Conservation (phyloP, 176 grass and related monocot species). For the Avena insularis region DNA sequence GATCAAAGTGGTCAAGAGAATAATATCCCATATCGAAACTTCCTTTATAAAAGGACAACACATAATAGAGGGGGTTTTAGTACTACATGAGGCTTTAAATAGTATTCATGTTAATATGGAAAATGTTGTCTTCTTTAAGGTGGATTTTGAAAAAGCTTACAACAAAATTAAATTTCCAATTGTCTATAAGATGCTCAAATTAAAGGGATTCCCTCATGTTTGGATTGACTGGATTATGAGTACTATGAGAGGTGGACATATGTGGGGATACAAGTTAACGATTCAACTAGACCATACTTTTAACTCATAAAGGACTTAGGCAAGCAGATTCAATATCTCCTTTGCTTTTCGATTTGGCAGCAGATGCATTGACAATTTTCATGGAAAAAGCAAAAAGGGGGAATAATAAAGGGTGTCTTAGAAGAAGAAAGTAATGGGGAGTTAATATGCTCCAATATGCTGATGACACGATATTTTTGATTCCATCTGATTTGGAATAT, state of each 20-base stretch:
- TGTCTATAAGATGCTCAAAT: neutral
- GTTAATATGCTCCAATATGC: neutral
- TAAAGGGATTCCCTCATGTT: neutral
- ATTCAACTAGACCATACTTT: neutral
- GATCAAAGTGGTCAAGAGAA: too few relatives aligned
- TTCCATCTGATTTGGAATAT: neutral
- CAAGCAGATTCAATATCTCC: neutral
- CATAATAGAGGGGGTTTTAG: neutral
- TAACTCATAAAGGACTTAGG: neutral
- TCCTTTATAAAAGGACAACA: neutral
- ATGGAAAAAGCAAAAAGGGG: neutral
- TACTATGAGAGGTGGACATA: neutral
- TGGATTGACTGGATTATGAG: neutral
- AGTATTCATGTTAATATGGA: neutral
- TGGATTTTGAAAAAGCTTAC: neutral
- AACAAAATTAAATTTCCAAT: neutral
- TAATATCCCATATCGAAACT: too few relatives aligned
- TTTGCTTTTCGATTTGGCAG: too few relatives aligned
- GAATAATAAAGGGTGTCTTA: neutral
- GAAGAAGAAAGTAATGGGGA: neutral
- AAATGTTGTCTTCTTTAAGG: neutral
- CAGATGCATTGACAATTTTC: neutral
- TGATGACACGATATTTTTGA: neutral
- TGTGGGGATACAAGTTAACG: neutral
- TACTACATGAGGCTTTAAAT: neutral